Conservation (phyloP, 495 filamentous ascomycete genomes). For the Cudoniella acicularis region DNA sequence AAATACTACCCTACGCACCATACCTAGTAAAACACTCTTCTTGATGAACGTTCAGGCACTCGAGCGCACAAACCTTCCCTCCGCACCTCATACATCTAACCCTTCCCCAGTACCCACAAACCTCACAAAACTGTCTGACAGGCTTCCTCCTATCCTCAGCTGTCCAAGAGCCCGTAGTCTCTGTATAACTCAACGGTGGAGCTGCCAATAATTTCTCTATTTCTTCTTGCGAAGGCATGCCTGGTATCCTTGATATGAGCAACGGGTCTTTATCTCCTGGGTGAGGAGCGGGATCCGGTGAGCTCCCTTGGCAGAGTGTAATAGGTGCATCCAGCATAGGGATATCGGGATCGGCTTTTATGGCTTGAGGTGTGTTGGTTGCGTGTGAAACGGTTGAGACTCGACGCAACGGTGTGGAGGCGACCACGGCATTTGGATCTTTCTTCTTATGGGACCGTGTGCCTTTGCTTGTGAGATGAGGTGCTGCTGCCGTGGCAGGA, state of each 20-base stretch:
- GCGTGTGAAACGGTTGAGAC: slow-evolving; percentile 19
- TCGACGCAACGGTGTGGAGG: slow-evolving; percentile 19
- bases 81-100: slow-evolving; percentile 84
- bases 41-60: slow-evolving; percentile 75
- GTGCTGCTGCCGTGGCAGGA: not conserved
- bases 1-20: slow-evolving; percentile 46
- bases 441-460: slow-evolving; percentile 27
- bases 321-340: slow-evolving; percentile 18
- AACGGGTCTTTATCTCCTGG: slow-evolving; percentile 58
- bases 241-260: slow-evolving; percentile 57
- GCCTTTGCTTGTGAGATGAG: slow-evolving; percentile 13
- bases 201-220: slow-evolving; percentile 64
- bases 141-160: slow-evolving; percentile 44
- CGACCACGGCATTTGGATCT: slow-evolving; percentile 31
- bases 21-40: slow-evolving; percentile 69
- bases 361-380: slow-evolving; percentile 25
- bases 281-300: slow-evolving; percentile 32
- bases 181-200: slow-evolving; percentile 75
- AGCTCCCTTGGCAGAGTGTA: slow-evolving; percentile 7
- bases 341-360: slow-evolving; percentile 20
- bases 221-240: slow-evolving; percentile 61
- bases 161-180: slow-evolving; percentile 61
- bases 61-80: slow-evolving; percentile 72
- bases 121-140: slow-evolving; percentile 73
- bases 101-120: slow-evolving; percentile 91